These are phyloP conservation scores for Odonthalia washingtoniensis DNA, from an alignment of 31 red algal genomes.

Conservation along the genomic window DNA sequence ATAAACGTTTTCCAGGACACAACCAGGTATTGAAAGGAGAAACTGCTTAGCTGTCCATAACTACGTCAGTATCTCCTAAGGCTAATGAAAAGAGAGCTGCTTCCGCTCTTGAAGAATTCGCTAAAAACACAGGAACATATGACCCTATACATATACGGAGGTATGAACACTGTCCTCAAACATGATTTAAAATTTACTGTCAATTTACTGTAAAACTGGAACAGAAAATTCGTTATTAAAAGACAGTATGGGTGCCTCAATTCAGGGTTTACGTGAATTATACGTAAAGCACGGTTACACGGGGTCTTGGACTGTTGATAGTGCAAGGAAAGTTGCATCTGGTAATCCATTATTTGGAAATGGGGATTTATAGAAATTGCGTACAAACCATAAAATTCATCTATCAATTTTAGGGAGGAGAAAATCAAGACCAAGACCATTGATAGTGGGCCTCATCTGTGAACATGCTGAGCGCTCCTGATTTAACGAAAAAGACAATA, in stretches of 20 bases:
- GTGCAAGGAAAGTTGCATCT: background rate
- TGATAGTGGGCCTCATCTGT: background rate
- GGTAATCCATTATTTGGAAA: background rate
- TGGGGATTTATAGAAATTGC: background rate
- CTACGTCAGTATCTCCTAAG: too few relatives aligned
- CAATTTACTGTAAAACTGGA: background rate
- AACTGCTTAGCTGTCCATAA: too few relatives aligned
- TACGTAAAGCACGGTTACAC: background rate
- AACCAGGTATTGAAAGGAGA: too few relatives aligned
- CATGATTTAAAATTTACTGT: background rate
- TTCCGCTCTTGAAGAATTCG: too few relatives aligned
- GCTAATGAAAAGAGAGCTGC: too few relatives aligned
- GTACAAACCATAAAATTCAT: background rate
- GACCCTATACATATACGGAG: too few relatives aligned
- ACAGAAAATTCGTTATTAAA: background rate
- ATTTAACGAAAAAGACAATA: background rate
- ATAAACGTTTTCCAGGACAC: too few relatives aligned
- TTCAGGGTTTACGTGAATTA: background rate
- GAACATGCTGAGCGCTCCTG: background rate
- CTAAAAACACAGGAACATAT: too few relatives aligned
- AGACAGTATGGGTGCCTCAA: background rate
- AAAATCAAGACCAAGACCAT: background rate
- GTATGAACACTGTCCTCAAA: too few relatives aligned
- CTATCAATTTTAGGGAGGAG: background rate
- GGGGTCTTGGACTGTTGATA: background rate